Evolutionary conservation across 805 yeast genomes (phyloP).

Genomic region (Pichia insulana): DNA sequence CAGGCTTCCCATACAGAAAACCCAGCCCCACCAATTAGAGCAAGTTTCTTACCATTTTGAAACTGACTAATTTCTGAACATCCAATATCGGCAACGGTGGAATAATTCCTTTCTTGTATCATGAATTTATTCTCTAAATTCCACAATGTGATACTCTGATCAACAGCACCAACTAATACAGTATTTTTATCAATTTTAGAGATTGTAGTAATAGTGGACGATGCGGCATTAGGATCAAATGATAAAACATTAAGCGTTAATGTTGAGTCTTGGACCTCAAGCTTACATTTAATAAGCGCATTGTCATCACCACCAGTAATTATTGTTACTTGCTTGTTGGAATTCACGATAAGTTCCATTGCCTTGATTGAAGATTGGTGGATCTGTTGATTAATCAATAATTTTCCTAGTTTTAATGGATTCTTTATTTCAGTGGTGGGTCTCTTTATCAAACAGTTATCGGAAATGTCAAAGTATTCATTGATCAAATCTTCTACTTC

Average conservation of each 20-base stretch:
- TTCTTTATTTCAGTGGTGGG: not conserved
- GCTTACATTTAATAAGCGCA: conserved; percentile 39
- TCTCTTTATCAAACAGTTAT: not conserved
- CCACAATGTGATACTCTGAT: conserved; percentile 74
- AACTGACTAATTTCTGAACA: conserved; percentile 39
- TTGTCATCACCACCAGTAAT: conserved; percentile 94
- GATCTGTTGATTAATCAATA: conserved; percentile 37
- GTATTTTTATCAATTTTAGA: conserved; percentile 23
- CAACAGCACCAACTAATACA: conserved; percentile 69
- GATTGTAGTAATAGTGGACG: conserved; percentile 77
- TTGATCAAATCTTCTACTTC: conserved; percentile 29
- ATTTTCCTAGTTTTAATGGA: conserved; percentile 12
- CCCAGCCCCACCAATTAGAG: conserved; percentile 76
- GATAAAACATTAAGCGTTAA: conserved; percentile 24
- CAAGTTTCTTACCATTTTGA: conserved; percentile 24
- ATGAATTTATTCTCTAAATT: conserved; percentile 26
- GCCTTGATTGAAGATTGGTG: conserved; percentile 86
- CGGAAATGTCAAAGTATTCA: conserved; percentile 9
- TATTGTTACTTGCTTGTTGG: conserved; percentile 22
- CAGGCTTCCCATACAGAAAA: conserved; percentile 27
- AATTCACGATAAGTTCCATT: conserved; percentile 26
- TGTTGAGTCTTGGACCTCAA: conserved; percentile 17
- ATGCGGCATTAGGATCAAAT: conserved; percentile 55
- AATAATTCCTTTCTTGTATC: conserved; percentile 40
- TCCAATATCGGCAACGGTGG: conserved; percentile 90